Percentiles rank a stretch among this genome's conserved stretches.
Evolutionary conservation across 2,329 filamentous ascomycete genomes (phyloP).

Genomic region (Ophiostoma sp.): DNA sequence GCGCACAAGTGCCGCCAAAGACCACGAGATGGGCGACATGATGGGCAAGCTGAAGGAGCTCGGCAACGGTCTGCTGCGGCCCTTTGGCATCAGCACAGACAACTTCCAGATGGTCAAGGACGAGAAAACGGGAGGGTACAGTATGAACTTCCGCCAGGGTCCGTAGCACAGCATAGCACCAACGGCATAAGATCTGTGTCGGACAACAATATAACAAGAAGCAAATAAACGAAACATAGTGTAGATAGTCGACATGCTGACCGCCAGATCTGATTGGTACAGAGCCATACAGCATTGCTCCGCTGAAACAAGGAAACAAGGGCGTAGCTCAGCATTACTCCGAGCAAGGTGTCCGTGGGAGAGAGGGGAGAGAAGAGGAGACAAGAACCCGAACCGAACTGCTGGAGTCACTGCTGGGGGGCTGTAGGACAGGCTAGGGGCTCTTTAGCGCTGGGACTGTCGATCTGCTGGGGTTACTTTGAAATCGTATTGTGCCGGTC

Average conservation of each 20-base stretch:
- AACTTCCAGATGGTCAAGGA: slow-evolving; percentile 95
- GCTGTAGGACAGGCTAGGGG: neutral
- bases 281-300: too few relatives aligned
- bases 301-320: too few relatives aligned
- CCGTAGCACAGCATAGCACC: too few relatives aligned
- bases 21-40: slow-evolving; percentile 90
- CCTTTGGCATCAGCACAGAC: slow-evolving; percentile 88
- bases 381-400: too few relatives aligned
- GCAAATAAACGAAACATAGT: neutral
- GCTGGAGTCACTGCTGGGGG: neutral
- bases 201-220: neutral
- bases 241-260: too few relatives aligned
- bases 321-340: neutral
- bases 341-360: neutral
- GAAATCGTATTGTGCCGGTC: neutral
- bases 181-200: too few relatives aligned
- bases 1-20: slow-evolving; percentile 69
- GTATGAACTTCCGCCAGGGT: slow-evolving; percentile 65
- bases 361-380: too few relatives aligned
- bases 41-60: slow-evolving; percentile 92
- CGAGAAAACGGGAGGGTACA: slow-evolving; percentile 83
- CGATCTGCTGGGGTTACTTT: neutral
- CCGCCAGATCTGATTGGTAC: too few relatives aligned
- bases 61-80: slow-evolving; percentile 85
- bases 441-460: neutral